Conservation (phyloP, 768 basidiomycete species). For the Boletales sp. region DNA sequence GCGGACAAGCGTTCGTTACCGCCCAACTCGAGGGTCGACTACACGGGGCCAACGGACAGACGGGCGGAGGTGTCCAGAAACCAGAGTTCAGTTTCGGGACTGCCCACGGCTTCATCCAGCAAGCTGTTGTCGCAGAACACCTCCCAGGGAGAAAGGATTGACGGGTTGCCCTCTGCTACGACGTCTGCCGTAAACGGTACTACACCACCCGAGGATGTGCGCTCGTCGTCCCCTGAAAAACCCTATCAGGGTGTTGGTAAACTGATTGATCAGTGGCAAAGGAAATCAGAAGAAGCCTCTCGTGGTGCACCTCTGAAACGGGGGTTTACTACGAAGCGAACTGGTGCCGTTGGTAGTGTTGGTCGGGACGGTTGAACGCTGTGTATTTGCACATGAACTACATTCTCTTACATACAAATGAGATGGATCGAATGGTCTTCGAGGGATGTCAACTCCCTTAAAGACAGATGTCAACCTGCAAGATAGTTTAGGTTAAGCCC, state of each 20-base stretch:
- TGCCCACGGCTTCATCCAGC: conserved; percentile 20
- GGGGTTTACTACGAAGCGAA: conserved; percentile 40
- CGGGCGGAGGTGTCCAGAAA: conserved; percentile 6
- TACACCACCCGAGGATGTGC: conserved; percentile 26
- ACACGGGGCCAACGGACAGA: conserved; percentile 19
- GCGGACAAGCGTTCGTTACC: conserved; percentile 19
- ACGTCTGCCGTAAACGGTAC: conserved; percentile 7
- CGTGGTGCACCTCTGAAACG: conserved; percentile 35
- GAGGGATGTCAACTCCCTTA: background rate
- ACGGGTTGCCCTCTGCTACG: conserved; percentile 21
- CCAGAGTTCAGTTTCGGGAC: conserved; percentile 20
- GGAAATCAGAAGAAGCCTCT: conserved; percentile 59
- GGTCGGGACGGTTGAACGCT: conserved; percentile 19
- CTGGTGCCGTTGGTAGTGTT: conserved; percentile 25
- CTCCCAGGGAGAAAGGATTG: conserved; percentile 18
- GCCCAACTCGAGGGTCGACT: conserved; percentile 7
- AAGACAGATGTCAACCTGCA: conserved; percentile 11
- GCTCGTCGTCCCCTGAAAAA: conserved; percentile 67
- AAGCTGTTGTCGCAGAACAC: conserved; percentile 16
- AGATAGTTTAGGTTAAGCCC: background rate
- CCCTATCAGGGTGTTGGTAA: conserved; percentile 82
- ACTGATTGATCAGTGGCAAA: conserved; percentile 87
- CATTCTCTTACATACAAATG: conserved; percentile 10
- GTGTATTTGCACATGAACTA: conserved; percentile 8
- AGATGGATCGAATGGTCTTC: background rate